Conservation (phyloP, 345 rosid species). For the Euphorbia tirucalli region DNA sequence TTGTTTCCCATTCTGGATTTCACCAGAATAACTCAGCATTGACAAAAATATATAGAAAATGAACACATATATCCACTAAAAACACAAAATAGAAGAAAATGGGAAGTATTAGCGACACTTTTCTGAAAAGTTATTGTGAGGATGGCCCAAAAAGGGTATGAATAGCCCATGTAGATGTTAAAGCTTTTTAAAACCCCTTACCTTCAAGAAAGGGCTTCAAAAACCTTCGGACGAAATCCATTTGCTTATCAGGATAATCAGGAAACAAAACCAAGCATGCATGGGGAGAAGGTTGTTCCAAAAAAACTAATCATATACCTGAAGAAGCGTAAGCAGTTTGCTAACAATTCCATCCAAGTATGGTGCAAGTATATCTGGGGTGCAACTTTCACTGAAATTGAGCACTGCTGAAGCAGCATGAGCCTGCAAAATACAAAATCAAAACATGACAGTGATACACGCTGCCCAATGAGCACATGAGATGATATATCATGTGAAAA, state of each 20-base stretch:
- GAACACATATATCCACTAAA: not conserved
- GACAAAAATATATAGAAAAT: conserved; percentile 5
- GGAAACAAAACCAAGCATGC: not conserved
- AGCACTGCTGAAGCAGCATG: conserved; percentile 99
- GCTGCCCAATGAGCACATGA: too few relatives aligned
- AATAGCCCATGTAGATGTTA: not conserved
- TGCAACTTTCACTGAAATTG: conserved; percentile 93
- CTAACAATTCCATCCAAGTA: conserved; percentile 86
- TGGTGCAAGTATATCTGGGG: conserved; percentile 78
- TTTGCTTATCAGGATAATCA: not conserved
- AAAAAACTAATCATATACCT: conserved; percentile 45
- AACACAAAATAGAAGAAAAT: not conserved
- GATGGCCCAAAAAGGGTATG: not conserved
- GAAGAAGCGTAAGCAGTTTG: conserved; percentile 83
- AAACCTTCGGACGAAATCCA: not conserved
- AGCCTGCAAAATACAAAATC: conserved; percentile 48
- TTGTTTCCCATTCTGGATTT: conserved; percentile 80
- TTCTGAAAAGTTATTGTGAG: not conserved
- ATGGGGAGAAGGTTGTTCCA: not conserved
- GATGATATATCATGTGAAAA: not conserved
- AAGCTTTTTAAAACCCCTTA: not conserved
- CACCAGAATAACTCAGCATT: not conserved
- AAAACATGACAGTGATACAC: not conserved
- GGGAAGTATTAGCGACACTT: not conserved
- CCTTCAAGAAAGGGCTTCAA: not conserved